Base-by-base conservation (phyloP, 352 stramenopile genomes). In the Pythium myriotylum region DNA sequence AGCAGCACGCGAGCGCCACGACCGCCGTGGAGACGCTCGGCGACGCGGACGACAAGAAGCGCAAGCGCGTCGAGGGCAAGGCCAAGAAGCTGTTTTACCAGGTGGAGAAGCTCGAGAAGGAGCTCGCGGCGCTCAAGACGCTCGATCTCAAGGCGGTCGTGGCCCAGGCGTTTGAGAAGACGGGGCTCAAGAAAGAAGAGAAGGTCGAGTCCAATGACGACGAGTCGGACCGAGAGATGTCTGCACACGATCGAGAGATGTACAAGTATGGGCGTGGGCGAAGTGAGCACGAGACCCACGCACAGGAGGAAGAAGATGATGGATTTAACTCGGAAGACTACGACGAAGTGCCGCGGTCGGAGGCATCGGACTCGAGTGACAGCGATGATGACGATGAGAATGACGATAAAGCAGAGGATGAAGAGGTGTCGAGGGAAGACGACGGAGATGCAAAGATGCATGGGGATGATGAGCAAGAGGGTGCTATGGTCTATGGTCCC, bases 71-170 rank as follows among this genome's bases (percentile, higher is more conserved):
- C 13, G n/a, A 71, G 39, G 57, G 47, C 26, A 84, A 86, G 57
- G 60, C 68, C 20, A 65, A 67, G 42, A 79, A 80, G 64, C 68
- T 76, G 32, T 62, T 77, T 12, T 47, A 68, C 33, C 80, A 70
- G 32, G 53, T 88, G 22, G 40, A 71, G 13, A 68, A 69, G 32
- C 60, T 87, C 8, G 83, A 92, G 53, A 71, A 63, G 14, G 80
- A 92, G 54, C 79, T 81, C n/a, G 66, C 61, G 16, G 62, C 62
- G 51, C 68, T 92, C 37, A 92, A 90, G 68, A 61, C 65, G 57
- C 47, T 89, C 47, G 72, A 88, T 16, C 33, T 91, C 19, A 72
- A 79, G 49, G 71, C 68, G 4, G 48, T 91, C 14, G 72, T 89
- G 27, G 54, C 57, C 8, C 64, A 64, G 4, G 82, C 74, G 27